phyloP scores from a whole-genome alignment of 2,329 filamentous ascomycete species.

The Cladosporium colombiae region DNA sequence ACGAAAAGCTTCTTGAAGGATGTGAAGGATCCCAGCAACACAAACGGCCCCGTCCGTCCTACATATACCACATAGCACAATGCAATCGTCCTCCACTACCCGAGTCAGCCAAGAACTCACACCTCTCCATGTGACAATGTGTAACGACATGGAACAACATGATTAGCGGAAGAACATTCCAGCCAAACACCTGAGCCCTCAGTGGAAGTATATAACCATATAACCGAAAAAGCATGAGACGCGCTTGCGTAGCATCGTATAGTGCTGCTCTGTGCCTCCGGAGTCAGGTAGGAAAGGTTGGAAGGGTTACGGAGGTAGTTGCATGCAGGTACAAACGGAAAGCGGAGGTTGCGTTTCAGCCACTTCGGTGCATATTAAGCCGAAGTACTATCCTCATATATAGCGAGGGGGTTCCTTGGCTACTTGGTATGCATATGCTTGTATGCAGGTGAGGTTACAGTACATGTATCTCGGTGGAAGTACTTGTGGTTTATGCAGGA shows the following conservation, averaged over 20 bases:
- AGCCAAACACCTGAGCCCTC: background rate
- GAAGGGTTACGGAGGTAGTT: background rate
- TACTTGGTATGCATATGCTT: background rate
- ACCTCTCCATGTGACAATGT: too few species aligned
- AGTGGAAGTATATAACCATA: background rate
- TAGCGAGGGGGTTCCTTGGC: background rate
- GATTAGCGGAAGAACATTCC: constrained; percentile 7
- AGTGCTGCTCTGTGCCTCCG: background rate
- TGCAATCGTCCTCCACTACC: background rate
- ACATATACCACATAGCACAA: background rate
- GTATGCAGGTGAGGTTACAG: background rate
- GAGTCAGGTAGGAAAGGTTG: background rate
- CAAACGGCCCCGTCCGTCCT: background rate
- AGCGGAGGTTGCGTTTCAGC: background rate
- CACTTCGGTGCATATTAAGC: background rate
- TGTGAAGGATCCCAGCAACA: background rate
- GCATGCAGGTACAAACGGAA: constrained; percentile 1
- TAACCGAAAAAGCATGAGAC: background rate
- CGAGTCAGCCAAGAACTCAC: background rate
- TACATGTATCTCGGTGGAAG: background rate
- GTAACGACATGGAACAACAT: background rate
- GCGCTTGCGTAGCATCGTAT: constrained; percentile 10
- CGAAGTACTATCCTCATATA: background rate
- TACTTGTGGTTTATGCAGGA: background rate
- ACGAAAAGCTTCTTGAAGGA: background rate